Conservation (phyloP, 352 stramenopile species). For the Pythium pectinolyticum region DNA sequence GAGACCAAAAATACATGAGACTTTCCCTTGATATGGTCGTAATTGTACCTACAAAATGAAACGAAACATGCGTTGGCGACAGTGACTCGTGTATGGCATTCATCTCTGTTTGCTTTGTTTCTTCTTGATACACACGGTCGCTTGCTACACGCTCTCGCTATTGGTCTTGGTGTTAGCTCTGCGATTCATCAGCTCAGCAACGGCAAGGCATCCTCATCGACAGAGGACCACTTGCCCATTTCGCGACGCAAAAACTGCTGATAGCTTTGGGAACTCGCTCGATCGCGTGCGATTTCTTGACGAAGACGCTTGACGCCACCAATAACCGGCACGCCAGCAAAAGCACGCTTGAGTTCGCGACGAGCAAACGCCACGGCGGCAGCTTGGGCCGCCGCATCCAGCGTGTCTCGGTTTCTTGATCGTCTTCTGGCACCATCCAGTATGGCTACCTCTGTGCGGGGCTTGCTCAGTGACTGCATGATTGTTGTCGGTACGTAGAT, state of each 20-base stretch:
- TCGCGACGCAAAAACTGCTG: slow-evolving; percentile 63
- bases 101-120: no score
- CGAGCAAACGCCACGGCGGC: slow-evolving; percentile 28
- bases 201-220: not conserved
- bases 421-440: not conserved
- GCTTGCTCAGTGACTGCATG: no score
- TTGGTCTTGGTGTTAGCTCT: not conserved
- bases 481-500: slow-evolving; percentile 38
- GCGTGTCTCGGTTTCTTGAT: slow-evolving; percentile 9
- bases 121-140: not conserved
- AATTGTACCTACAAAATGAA: not conserved
- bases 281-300: slow-evolving; percentile 56
- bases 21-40: not conserved
- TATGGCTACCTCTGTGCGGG: no score
- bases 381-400: slow-evolving; percentile 18
- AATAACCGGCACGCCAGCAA: not conserved
- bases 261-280: slow-evolving; percentile 43
- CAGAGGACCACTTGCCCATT: slow-evolving; percentile 39
- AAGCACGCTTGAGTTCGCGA: slow-evolving; percentile 18
- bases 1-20: not conserved
- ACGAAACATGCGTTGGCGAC: not conserved
- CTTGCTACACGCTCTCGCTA: not conserved
- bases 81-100: not conserved
- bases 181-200: not conserved
- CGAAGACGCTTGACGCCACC: slow-evolving; percentile 45